Base-by-base conservation (phyloP, 352 stramenopile genomes). In the Labyrinthula sp. region DNA sequence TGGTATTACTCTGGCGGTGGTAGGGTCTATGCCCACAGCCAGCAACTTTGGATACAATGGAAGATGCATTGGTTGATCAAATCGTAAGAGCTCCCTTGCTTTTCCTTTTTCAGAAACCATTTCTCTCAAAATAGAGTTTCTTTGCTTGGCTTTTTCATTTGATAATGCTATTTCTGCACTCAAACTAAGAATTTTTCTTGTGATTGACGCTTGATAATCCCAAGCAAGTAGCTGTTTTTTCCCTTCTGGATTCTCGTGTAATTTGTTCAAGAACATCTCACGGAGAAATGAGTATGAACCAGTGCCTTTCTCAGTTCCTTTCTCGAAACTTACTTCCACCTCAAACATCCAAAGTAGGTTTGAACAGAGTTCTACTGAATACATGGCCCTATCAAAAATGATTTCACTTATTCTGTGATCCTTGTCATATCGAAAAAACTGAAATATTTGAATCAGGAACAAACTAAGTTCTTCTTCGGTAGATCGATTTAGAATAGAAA, bases 361-460 rank as follows among this genome's bases (percentile, higher is more conserved):
- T 15, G 28, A 33, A 12, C 12, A 12, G 12, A 15, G 28, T 15
- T 12, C 12, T 33, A 15, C 28, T 15, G 28, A 15, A 33, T 12
- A 33, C 12, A 15, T 12, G 12, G 28, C 28, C 23, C 23, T 31
- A 2, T 12, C 17, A 9, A 10, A 35, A 18, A 1, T 25, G 31
- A 6, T 14, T 35, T 7, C 20, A 15, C 34, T 52, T 25, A 1
- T 43, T 15, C 26, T 52, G 31, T 4, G 30, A 25, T 12, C 23
- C 43, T 52, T 10, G 24, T 87, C 75, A 54, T 86, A 87, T 17
- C 90, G 81, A 26, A 97, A 59, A 2, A 85, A 87, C 62, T 97
- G 87, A 6, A 97, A 87, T 6, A 98, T 64, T 58, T 98, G 89
- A n/a, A 97, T 58, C 14, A 98, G 56, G 58, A 95, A 97, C 21